A percentile compares a stretch with the other conserved stretches of the same genome.
These are phyloP conservation scores for Silene conica DNA, from an alignment of 148 eudicot genomes.

Conservation along the genomic window DNA sequence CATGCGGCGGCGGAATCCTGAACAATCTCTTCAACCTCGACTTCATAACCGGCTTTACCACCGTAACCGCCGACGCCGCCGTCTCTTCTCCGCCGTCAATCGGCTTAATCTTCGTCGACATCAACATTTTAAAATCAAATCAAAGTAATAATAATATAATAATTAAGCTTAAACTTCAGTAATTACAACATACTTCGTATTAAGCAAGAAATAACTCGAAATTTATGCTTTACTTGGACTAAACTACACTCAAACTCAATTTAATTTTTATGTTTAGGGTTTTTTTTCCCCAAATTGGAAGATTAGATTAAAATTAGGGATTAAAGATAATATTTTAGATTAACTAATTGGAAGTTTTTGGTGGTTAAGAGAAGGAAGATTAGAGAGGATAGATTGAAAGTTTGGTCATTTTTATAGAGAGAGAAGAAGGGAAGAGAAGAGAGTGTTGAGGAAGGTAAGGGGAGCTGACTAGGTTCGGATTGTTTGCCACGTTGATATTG, in stretches of 20 bases:
- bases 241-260: slow-evolving; percentile 9
- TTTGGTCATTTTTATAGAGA: not conserved
- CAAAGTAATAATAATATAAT: not conserved
- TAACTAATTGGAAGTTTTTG: not conserved
- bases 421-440: not conserved
- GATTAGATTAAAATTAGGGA: not conserved
- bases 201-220: too few relatives aligned
- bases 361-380: slow-evolving; percentile 5
- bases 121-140: slow-evolving; percentile 42
- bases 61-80: slow-evolving; percentile 30
- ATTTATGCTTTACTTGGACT: slow-evolving; percentile 19
- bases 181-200: not conserved
- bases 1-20: slow-evolving; percentile 25
- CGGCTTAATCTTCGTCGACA: slow-evolving; percentile 71
- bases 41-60: slow-evolving; percentile 34
- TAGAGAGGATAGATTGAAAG: slow-evolving; percentile 17
- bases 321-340: not conserved
- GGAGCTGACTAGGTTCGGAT: not conserved
- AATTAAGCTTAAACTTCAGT: slow-evolving; percentile 14
- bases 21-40: slow-evolving; percentile 65
- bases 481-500: slow-evolving; percentile 11
- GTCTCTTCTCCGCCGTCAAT: slow-evolving; percentile 36
- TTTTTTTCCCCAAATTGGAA: not conserved
- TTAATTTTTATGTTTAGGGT: not conserved
- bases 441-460: not conserved